Percentiles rank a stretch among this genome's conserved stretches.
Conservation (phyloP, 345 rosid species). For the Eutrema japonicum region DNA sequence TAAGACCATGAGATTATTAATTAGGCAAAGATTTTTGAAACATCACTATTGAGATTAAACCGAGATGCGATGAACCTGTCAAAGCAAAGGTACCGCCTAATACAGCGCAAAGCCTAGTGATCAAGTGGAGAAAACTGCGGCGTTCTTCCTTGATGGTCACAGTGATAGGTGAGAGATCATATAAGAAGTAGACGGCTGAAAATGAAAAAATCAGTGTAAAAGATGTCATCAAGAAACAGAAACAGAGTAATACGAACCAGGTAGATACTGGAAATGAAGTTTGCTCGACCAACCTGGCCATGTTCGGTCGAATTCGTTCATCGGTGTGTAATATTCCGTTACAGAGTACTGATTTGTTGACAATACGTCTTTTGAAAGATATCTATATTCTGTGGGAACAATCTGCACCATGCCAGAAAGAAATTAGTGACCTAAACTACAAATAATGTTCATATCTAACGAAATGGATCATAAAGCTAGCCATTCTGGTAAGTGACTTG, state of each 20-base stretch:
- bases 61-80: slow-evolving; percentile 63
- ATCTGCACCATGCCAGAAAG: slow-evolving; percentile 57
- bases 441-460: slow-evolving; percentile 2
- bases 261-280: not conserved
- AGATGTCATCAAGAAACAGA: slow-evolving; percentile 17
- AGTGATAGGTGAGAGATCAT: slow-evolving; percentile 95
- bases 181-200: slow-evolving; percentile 93
- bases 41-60: not conserved
- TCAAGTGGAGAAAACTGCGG: slow-evolving; percentile 89
- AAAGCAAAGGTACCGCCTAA: slow-evolving; percentile 97
- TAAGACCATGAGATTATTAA: not conserved
- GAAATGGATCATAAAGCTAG: not conserved
- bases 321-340: slow-evolving; percentile 83
- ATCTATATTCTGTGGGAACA: slow-evolving; percentile 96
- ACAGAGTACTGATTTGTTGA: slow-evolving; percentile 96
- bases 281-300: slow-evolving; percentile 84
- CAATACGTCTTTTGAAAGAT: slow-evolving; percentile 79
- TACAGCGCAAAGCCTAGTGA: slow-evolving; percentile 98
- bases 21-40: not conserved
- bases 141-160: slow-evolving; percentile 94
- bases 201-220: slow-evolving; percentile 1
- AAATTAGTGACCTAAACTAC: slow-evolving; percentile 8
- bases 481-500: not conserved
- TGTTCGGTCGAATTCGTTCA: slow-evolving; percentile 66
- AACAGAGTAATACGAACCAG: not conserved